Base-by-base conservation (phyloP, 164 flowering plant species). In the Magnolia sinica region DNA sequence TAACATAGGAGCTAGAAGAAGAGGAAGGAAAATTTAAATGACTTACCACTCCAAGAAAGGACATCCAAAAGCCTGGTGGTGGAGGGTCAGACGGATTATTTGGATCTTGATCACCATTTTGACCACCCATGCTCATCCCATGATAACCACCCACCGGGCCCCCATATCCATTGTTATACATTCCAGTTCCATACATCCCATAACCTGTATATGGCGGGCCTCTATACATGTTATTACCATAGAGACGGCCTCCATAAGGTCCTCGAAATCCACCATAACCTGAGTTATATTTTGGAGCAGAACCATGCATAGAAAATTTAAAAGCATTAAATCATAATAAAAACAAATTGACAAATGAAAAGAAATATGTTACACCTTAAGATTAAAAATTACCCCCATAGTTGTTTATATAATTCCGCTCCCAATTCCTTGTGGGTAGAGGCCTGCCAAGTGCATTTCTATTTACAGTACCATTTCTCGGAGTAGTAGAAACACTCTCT, bases 21-120 rank as follows among this genome's bases (percentile, higher is more conserved):
- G 45, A 37, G 45, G 45, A 37, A 37, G 45, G 45, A 37, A 37
- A 37, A 37, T 37, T 37, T 37, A 37, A 0, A 18, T 78, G 78
- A 3, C 90, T 85, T 83, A 90, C 94, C 89, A 87, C 88, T 16
- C 86, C 84, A 73, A 95, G 87, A 64, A 91, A 81, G 58, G 99
- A 93, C 49, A 93, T 82, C 98, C 99, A 95, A 79, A 95, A 95
- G 37, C 97, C 90, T 59, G 99, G 99, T 3, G 98, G 97, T 70
- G 90, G 74, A 67, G 76, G 83, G 63, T 93, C 97, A 86, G 58
- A 87, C 29, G 98, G 98, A 85, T 93, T 85, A 79, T 95, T 93
- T 74, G 98, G 99, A 88, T 92, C 99, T 81, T 90, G 91, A 71
- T 80, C 89, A 11, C 92, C 97, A 82, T 79, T 85, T 22, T 87